Percentiles rank a stretch among this genome's conserved stretches.
Conservation (phyloP, 2,329 filamentous ascomycete species). For the Talaromyces sp. region DNA sequence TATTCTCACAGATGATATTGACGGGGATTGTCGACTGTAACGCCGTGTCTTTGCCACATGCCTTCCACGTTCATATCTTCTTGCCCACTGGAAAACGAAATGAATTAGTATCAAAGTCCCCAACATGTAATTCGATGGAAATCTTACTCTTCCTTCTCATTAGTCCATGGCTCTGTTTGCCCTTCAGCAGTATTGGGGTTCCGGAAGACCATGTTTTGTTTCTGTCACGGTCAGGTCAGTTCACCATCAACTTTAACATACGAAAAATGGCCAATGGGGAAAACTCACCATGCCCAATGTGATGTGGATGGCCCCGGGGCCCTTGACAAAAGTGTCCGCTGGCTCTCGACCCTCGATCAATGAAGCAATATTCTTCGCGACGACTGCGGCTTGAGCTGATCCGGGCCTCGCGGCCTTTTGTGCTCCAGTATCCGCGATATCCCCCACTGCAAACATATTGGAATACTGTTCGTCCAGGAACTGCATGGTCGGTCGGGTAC, state of each 20-base stretch:
- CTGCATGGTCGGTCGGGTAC: slow-evolving; percentile 38
- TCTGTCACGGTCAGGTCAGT: slow-evolving; percentile 26
- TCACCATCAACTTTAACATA: background rate
- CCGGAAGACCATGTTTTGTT: slow-evolving; percentile 42
- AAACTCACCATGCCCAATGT: slow-evolving; percentile 37
- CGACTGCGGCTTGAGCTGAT: slow-evolving; percentile 33
- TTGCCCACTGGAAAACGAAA: slow-evolving; percentile 29
- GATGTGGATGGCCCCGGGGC: slow-evolving; percentile 38
- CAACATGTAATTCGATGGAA: background rate
- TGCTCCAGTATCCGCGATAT: slow-evolving; percentile 40
- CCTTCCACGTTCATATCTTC: slow-evolving; percentile 43
- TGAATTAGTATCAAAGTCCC: background rate
- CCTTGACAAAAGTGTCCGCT: slow-evolving; percentile 28
- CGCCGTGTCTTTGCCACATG: slow-evolving; percentile 38
- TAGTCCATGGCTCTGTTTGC: slow-evolving; percentile 38
- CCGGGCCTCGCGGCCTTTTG: slow-evolving; percentile 41
- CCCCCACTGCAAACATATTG: slow-evolving; percentile 39
- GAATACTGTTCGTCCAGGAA: slow-evolving; percentile 34
- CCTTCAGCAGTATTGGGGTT: slow-evolving; percentile 39
- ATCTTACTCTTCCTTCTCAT: slow-evolving; percentile 37
- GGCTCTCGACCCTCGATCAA: slow-evolving; percentile 33
- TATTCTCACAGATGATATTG: slow-evolving; percentile 41
- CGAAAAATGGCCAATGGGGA: background rate
- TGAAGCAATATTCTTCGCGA: slow-evolving; percentile 37
- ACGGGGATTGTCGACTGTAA: slow-evolving; percentile 30